These are phyloP conservation scores for Vitis cinerea DNA, from an alignment of 164 flowering plant species.

Conservation along the genomic window DNA sequence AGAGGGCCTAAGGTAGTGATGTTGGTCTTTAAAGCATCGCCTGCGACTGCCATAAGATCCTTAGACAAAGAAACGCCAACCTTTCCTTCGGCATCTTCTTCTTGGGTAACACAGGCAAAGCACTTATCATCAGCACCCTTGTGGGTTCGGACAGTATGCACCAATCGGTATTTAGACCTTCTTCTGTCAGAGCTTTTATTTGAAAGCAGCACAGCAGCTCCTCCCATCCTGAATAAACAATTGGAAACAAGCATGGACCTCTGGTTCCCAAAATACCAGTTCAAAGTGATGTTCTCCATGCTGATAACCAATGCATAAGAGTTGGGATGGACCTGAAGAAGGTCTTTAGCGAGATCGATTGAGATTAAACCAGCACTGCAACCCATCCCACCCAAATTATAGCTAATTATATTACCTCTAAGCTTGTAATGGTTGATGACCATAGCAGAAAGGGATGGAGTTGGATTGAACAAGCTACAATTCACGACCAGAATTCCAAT, in stretches of 20 bases:
- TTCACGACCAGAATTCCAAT: conserved; percentile 43
- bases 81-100: conserved; percentile 36
- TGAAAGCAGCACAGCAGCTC: conserved; percentile 43
- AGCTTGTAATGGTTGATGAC: conserved; percentile 43
- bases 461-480: conserved; percentile 45
- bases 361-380: conserved; percentile 47
- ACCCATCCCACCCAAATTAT: conserved; percentile 46
- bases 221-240: conserved; percentile 42
- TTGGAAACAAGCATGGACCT: conserved; percentile 40
- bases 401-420: conserved; percentile 37
- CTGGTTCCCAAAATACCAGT: conserved; percentile 43
- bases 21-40: conserved; percentile 45
- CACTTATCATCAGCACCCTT: conserved; percentile 45
- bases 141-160: conserved; percentile 38
- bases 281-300: conserved; percentile 47
- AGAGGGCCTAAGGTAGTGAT: conserved; percentile 39
- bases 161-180: conserved; percentile 36
- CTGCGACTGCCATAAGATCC: conserved; percentile 44
- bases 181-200: conserved; percentile 36
- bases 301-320: conserved; percentile 46
- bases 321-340: conserved; percentile 42
- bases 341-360: conserved; percentile 39
- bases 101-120: conserved; percentile 39
- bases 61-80: conserved; percentile 40
- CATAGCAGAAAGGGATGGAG: conserved; percentile 48